Percentiles rank a stretch among this genome's conserved stretches.
Conservation (phyloP, 306 rosid genomes). For the Erythrophleum fordii region DNA sequence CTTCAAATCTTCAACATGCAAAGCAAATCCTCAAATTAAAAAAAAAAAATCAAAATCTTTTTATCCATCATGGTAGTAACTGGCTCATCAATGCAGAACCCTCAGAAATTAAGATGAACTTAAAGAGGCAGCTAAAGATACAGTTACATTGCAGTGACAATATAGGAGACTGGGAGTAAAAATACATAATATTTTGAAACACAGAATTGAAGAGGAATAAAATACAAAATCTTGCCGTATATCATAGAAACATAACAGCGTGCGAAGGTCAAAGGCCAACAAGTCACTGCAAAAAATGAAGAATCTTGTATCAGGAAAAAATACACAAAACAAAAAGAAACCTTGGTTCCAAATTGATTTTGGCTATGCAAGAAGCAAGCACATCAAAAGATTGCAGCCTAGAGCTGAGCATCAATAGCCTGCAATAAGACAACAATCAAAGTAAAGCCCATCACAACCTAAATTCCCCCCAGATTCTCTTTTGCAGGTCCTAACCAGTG, state of each 20-base stretch:
- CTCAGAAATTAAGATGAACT: not conserved
- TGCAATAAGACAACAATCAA: slow-evolving; percentile 1
- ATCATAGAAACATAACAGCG: not conserved
- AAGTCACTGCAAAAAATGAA: slow-evolving; percentile 2
- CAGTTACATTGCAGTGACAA: not conserved
- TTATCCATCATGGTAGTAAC: not conserved
- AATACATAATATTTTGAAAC: not conserved
- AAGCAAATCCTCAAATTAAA: not conserved
- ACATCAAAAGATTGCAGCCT: not conserved
- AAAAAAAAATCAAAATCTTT: not conserved
- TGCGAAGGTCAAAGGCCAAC: not conserved
- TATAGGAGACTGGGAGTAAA: not conserved
- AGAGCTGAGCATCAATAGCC: not conserved
- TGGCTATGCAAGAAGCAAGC: not conserved
- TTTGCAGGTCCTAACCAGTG: not conserved
- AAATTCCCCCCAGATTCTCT: not conserved
- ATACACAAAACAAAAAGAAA: not conserved
- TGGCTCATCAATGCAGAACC: not conserved
- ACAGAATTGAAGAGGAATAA: not conserved
- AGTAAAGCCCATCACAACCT: not conserved
- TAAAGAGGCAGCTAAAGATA: not conserved
- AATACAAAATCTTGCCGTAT: not conserved
- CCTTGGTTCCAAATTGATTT: not conserved
- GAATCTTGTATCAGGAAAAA: not conserved
- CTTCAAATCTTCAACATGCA: not conserved